Base-by-base conservation (phyloP, 2,329 filamentous ascomycete species). In the Fusarium sp. region DNA sequence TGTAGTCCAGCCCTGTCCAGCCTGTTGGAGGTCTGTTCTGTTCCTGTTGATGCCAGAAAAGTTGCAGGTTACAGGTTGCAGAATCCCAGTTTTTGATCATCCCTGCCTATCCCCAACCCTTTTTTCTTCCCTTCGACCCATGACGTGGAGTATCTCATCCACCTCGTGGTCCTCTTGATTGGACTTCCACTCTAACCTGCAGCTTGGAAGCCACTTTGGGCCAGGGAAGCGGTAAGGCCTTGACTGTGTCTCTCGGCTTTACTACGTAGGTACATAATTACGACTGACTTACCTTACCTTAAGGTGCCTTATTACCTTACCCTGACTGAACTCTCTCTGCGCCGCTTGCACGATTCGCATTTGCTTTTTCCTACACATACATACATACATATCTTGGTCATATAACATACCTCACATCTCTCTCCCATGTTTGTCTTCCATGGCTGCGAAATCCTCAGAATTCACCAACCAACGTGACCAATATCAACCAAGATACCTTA, bases 141-240 rank as follows among this genome's bases (percentile, higher is more conserved):
- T 78, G 76, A 78, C 76, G 76, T 78, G 76, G 76, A 54, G 74
- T 73, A 67, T 68, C 64, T 69, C 59, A 60, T 73, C 64, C 75
- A 56, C 67, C 76, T 69, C 68, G 63, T 74, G 63, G 62, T 39
- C 56, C 58, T 69, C 55, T 67, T 67, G 61, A 75, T 76, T 77
- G 73, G 75, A 61, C 67, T 70, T 67, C 54, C 66, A 77, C 58
- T 62, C 69, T 59, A 60, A 51, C 69, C 61, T 77, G 75, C 74
- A 77, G 72, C 65, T 64, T 67, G 44, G 66, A 75, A 76, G 75
- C 75, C 75, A 76, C 75, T 68, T 68, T 44, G 20, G 67, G 66
- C 52, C 63, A 55, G 67, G 75, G 73, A 78, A 78, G 76, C 76
- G 76, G 76, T 78, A 78, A 78, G 67, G 65, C 57, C 62, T 59